Conservation (phyloP, 2,329 filamentous ascomycete genomes). For the Chalara sp. region DNA sequence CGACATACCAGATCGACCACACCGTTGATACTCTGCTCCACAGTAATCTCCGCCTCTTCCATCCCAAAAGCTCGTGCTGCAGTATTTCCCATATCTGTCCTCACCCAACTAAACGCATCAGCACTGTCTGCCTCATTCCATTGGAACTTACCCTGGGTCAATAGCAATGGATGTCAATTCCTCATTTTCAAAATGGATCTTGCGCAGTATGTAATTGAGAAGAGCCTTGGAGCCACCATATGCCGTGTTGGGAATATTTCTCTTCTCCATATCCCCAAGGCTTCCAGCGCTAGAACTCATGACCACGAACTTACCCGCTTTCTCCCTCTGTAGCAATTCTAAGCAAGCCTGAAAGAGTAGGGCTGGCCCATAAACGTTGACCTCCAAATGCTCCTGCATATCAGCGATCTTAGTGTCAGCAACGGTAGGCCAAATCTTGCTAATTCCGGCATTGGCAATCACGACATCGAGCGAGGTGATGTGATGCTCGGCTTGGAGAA, state of each 20-base stretch:
- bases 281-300: constrained; percentile 20
- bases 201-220: constrained; percentile 26
- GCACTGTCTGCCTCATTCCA: background rate
- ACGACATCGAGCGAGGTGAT: constrained; percentile 29
- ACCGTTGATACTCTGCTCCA: constrained; percentile 15
- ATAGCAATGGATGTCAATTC: constrained; percentile 17
- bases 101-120: constrained; percentile 12
- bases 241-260: constrained; percentile 4
- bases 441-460: constrained; percentile 32
- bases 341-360: constrained; percentile 27
- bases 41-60: constrained; percentile 12
- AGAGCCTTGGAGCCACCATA: constrained; percentile 28
- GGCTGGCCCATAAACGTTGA: constrained; percentile 26
- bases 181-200: constrained; percentile 19
- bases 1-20: constrained; percentile 1
- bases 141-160: constrained; percentile 6
- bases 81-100: constrained; percentile 18
- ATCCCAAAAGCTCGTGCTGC: constrained; percentile 13
- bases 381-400: constrained; percentile 18
- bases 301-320: constrained; percentile 25
- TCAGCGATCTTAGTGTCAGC: constrained; percentile 25
- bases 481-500: constrained; percentile 20
- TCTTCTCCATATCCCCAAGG: background rate
- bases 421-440: constrained; percentile 21
- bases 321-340: constrained; percentile 25